These are phyloP conservation scores for Pleurotus eryngii DNA, from an alignment of 768 basidiomycete genomes.

Conservation along the genomic window DNA sequence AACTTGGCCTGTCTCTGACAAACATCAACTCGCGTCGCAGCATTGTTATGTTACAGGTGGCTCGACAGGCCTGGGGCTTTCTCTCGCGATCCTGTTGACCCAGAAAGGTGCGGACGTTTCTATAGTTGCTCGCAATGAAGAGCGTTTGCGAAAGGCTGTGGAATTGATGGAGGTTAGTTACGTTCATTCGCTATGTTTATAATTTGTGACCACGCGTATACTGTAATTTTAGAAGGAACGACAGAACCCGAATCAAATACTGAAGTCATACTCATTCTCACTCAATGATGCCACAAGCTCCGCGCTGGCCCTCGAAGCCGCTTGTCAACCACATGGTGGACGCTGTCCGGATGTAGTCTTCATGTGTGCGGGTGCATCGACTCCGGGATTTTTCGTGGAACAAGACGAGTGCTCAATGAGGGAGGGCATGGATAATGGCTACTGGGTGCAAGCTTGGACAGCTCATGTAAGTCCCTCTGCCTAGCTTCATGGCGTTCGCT, in stretches of 20 bases:
- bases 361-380: conserved; percentile 62
- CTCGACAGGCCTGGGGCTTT: conserved; percentile 62
- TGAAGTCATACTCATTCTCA: conserved; percentile 56
- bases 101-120: conserved; percentile 64
- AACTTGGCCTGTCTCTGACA: not conserved
- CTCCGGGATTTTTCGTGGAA: conserved; percentile 62
- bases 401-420: conserved; percentile 44
- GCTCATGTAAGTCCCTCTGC: conserved; percentile 39
- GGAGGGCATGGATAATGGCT: conserved; percentile 54
- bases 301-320: conserved; percentile 49
- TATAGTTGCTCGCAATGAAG: conserved; percentile 60
- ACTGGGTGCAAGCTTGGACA: conserved; percentile 54
- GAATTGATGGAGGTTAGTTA: conserved; percentile 50
- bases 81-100: conserved; percentile 58
- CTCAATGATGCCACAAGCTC: conserved; percentile 44
- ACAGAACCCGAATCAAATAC: conserved; percentile 44
- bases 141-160: conserved; percentile 51
- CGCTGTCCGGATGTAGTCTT: conserved; percentile 60
- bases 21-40: conserved; percentile 27
- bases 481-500: not conserved
- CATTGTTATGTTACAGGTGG: conserved; percentile 78
- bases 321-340: conserved; percentile 41
- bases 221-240: conserved; percentile 36
- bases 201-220: not conserved
- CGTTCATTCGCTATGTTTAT: not conserved